Conservation (phyloP, 2,329 filamentous ascomycete genomes). For the Fusarium newnesense region DNA sequence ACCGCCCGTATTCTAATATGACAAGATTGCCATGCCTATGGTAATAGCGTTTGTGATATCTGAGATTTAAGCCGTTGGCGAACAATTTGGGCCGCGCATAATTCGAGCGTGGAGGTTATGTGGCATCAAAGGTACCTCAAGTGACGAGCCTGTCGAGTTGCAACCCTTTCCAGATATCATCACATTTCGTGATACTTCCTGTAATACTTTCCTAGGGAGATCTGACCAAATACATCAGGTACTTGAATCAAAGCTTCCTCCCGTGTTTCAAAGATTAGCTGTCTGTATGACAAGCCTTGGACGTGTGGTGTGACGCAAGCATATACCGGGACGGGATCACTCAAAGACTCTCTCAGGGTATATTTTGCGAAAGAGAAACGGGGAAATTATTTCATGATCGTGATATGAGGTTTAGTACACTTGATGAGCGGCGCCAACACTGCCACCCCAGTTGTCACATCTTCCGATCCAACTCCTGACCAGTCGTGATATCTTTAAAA, state of each 20-base stretch:
- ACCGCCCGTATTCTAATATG: background rate
- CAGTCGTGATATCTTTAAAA: conserved; percentile 37
- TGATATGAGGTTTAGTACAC: conserved; percentile 19
- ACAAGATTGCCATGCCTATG: background rate
- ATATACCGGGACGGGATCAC: conserved; percentile 3
- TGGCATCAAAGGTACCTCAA: background rate
- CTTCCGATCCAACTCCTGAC: conserved; percentile 30
- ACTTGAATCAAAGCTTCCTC: conserved; percentile 1
- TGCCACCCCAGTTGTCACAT: conserved; percentile 2
- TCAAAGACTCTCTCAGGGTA: background rate
- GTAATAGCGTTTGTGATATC: background rate
- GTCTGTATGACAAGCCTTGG: background rate
- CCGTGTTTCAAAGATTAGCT: background rate
- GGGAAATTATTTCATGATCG: conserved; percentile 19
- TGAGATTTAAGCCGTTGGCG: conserved; percentile 4
- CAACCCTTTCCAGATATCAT: background rate
- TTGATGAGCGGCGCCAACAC: conserved; percentile 14
- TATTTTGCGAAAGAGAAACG: conserved; percentile 6
- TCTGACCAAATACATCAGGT: background rate
- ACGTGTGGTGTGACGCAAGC: conserved; percentile 22
- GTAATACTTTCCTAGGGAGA: background rate
- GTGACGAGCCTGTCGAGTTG: background rate
- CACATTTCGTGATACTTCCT: background rate
- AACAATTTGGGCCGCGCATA: background rate
- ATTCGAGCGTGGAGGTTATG: background rate